Evolutionary conservation across 1,284 basidiomycete genomes (phyloP), one percentile per base, ranked within the genome.

Genomic region (Sanghuangporus baumii): DNA sequence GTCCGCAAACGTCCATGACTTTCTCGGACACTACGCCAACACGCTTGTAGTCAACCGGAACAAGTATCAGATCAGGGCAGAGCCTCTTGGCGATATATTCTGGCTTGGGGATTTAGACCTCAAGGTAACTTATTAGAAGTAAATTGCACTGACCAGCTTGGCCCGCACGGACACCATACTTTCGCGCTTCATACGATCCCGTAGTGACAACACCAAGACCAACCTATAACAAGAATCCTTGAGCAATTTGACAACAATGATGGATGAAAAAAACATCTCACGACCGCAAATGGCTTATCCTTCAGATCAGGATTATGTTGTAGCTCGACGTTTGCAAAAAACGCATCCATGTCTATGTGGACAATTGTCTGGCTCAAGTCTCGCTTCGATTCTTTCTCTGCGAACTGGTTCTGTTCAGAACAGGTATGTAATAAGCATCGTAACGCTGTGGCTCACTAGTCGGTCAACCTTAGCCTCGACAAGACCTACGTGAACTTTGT

Each of bases 21-120:
- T 78, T 78, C 40, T 74, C 68, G 6, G 93, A 95, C 74, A 90
- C 84, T 66, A 89, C 88, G 48, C 77, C 79, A 68, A 95, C 95
- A 40, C 86, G 79, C 8, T 81, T 74, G 67, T 86, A 87, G 66
- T 88, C 81, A 61, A 80, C 82, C 7, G 77, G 74, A 55, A 96
- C 81, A 51, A 94, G 77, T 50, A 93, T 87, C n/a, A 99, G 83
- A 8, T 96, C 86, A 1, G 96, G 95, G 71, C 95, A 98, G 8
- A 99, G 83, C 70, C 94, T 96, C 76, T 89, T 90, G 14, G 96
- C 96, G 48, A 98, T 88, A 73, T 95, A 96, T 54, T 86, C 92
- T 82, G 70, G 9, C 23, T 20, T 20, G 23, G 48, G 67, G 52
- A 37, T 58, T 58, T 57, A 40, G 31, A 52, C 56, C 26, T 31